Percentiles rank a stretch among this genome's conserved stretches.
These are phyloP conservation scores for Elsinoe arachidis DNA, from an alignment of 2,329 filamentous ascomycete genomes.

Conservation along the genomic window DNA sequence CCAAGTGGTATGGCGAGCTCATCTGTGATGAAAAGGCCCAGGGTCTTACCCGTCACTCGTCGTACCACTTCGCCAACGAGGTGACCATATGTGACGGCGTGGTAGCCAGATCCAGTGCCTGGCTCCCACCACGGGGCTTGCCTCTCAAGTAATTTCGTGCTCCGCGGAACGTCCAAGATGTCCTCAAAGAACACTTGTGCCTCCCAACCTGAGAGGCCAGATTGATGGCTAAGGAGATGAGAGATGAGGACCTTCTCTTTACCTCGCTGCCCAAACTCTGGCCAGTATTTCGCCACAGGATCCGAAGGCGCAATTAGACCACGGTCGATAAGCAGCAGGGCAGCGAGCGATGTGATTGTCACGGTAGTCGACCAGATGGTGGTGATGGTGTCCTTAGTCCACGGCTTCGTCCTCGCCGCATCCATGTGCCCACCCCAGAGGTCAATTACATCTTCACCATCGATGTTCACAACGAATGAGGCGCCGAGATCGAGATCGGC, in stretches of 20 bases:
- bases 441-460: constrained; percentile 37
- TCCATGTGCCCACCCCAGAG: constrained; percentile 31
- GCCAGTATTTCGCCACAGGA: constrained; percentile 38
- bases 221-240: constrained; percentile 36
- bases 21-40: constrained; percentile 37
- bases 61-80: constrained; percentile 38
- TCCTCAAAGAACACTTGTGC: constrained; percentile 26
- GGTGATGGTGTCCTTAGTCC: constrained; percentile 34
- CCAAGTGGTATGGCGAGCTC: constrained; percentile 35
- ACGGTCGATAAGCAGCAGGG: constrained; percentile 11
- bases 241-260: constrained; percentile 34
- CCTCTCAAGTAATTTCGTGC: constrained; percentile 30
- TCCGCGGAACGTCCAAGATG: constrained; percentile 26
- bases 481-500: constrained; percentile 38
- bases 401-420: constrained; percentile 21
- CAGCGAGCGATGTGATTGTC: neutral
- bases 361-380: neutral
- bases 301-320: constrained; percentile 29
- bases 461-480: constrained; percentile 35
- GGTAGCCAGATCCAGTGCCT: constrained; percentile 38
- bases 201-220: constrained; percentile 32
- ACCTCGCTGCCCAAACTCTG: constrained; percentile 37
- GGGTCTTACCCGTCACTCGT: constrained; percentile 32
- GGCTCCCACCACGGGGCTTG: constrained; percentile 40
- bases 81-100: constrained; percentile 34